Conservation (phyloP, 2,329 filamentous ascomycete genomes). For the Pseudogymnoascus pannorum region DNA sequence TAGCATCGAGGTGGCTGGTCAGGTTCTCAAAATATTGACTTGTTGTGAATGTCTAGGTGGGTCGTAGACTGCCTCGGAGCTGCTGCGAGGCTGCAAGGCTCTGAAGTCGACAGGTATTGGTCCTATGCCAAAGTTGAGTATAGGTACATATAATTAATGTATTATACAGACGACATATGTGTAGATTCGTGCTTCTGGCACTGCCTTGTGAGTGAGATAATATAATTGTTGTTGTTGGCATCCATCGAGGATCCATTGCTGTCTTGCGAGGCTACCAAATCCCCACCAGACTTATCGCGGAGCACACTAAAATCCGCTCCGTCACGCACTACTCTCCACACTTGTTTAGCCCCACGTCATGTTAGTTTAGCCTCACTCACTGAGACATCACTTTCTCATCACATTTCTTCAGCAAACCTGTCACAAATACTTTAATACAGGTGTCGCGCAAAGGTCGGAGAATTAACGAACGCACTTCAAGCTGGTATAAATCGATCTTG, state of each 20-base stretch:
- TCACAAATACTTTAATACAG: neutral
- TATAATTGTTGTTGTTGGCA: neutral
- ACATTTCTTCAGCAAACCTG: neutral
- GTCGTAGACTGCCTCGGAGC: neutral
- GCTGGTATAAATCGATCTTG: neutral
- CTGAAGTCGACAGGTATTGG: neutral
- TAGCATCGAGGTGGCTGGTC: neutral
- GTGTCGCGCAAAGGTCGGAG: neutral
- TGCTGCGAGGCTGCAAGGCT: constrained; percentile 1
- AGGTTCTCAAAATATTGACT: neutral
- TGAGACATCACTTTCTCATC: neutral
- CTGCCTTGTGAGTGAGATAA: neutral
- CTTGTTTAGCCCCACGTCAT: neutral
- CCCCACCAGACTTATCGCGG: constrained; percentile 2
- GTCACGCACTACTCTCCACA: too few species aligned
- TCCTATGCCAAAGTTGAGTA: neutral
- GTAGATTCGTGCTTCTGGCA: neutral
- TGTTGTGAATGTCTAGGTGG: neutral
- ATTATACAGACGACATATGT: neutral
- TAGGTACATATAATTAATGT: neutral
- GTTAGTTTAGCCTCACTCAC: neutral
- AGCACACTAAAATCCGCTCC: neutral
- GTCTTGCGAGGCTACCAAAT: neutral
- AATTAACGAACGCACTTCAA: neutral
- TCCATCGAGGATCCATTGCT: neutral